A percentile compares a stretch with the other conserved stretches of the same genome.
Evolutionary conservation across 2,329 filamentous ascomycete species (phyloP).

Genomic region (Penicillium sp.): DNA sequence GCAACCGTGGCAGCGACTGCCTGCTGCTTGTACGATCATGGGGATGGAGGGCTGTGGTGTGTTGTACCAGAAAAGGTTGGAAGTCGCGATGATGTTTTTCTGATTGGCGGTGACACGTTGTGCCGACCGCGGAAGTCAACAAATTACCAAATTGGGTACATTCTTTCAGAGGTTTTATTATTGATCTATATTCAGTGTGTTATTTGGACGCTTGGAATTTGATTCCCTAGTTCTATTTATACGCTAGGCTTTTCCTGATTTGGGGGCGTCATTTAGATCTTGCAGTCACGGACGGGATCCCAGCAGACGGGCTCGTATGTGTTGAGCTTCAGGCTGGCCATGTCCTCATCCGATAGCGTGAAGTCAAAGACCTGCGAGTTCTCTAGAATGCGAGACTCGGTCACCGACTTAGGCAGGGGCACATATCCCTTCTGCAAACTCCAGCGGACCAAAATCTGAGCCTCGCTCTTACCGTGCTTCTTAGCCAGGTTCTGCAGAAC

Average conservation of each 20-base stretch:
- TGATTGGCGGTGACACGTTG: conserved; percentile 31
- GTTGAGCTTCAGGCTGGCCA: conserved; percentile 54
- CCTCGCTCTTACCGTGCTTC: conserved; percentile 58
- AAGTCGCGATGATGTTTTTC: conserved; percentile 3
- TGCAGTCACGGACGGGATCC: conserved; percentile 49
- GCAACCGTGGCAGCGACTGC: conserved; percentile 21
- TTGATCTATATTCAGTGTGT: not conserved
- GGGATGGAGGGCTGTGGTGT: conserved; percentile 6
- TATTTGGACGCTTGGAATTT: not conserved
- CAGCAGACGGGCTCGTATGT: conserved; percentile 58
- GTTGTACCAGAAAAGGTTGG: not conserved
- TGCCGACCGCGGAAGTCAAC: conserved; percentile 26
- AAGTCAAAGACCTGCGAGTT: conserved; percentile 62
- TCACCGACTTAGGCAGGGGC: conserved; percentile 62
- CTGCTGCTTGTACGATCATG: conserved; percentile 18
- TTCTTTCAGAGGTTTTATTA: not conserved
- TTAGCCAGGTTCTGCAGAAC: conserved; percentile 50
- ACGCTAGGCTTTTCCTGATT: not conserved
- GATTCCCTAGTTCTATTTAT: not conserved
- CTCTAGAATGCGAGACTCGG: conserved; percentile 58
- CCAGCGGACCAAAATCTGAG: conserved; percentile 61
- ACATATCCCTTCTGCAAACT: conserved; percentile 62
- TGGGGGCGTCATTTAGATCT: conserved; percentile 16
- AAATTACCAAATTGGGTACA: conserved; percentile 20
- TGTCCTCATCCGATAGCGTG: conserved; percentile 57